These are phyloP conservation scores for Pleodorina starrii DNA, from an alignment of 139 green algal genomes.

Conservation along the genomic window DNA sequence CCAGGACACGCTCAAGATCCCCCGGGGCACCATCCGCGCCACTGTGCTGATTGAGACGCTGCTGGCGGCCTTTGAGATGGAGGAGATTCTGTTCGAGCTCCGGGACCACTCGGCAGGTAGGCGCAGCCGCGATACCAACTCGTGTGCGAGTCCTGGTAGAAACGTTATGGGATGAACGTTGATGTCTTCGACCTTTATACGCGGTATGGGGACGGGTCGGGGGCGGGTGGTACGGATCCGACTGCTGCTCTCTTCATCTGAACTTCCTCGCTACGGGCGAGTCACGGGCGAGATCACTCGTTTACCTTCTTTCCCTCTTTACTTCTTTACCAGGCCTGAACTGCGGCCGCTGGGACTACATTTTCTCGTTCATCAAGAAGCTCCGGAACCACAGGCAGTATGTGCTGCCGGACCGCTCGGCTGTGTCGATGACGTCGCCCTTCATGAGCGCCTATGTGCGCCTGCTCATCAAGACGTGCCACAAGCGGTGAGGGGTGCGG, in stretches of 20 bases:
- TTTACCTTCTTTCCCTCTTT: too few relatives aligned
- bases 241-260: too few relatives aligned
- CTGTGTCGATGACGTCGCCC: slow-evolving; percentile 86
- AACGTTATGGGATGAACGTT: too few relatives aligned
- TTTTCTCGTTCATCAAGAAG: slow-evolving; percentile 94
- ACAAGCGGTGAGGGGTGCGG: slow-evolving; percentile 63
- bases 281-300: too few relatives aligned
- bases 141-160: too few relatives aligned
- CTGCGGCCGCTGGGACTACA: slow-evolving; percentile 95
- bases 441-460: slow-evolving; percentile 90
- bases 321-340: slow-evolving; percentile 93
- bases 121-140: too few relatives aligned
- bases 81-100: slow-evolving; percentile 95
- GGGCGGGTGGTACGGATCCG: too few relatives aligned
- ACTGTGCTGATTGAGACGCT: slow-evolving; percentile 94
- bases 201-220: too few relatives aligned
- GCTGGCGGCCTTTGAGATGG: slow-evolving; percentile 93
- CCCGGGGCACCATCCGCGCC: slow-evolving; percentile 84
- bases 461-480: slow-evolving; percentile 93
- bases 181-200: too few relatives aligned
- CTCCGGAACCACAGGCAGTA: slow-evolving; percentile 79
- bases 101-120: slow-evolving; percentile 78
- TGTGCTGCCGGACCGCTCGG: slow-evolving; percentile 84
- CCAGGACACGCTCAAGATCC: slow-evolving; percentile 77
- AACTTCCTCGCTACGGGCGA: too few relatives aligned